Conservation (phyloP, 441 rosid genomes). For the Gossypium trilobum region DNA sequence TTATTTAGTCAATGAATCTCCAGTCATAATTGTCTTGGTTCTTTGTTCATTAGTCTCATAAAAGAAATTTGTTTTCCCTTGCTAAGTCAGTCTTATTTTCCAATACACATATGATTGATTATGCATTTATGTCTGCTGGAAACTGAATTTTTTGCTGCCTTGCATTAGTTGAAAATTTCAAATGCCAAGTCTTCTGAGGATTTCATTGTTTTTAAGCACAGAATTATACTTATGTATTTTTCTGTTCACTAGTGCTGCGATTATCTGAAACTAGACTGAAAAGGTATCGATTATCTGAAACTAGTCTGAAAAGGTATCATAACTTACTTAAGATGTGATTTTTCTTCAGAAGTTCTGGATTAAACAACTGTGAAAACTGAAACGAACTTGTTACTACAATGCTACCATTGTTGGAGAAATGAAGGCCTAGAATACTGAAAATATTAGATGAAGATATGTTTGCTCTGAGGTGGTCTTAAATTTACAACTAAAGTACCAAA, state of each 20-base stretch:
- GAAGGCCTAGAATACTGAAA: not conserved
- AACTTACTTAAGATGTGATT: not conserved
- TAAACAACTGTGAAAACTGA: not conserved
- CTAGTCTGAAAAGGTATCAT: not conserved
- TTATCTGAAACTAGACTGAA: not conserved
- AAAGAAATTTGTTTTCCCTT: not conserved
- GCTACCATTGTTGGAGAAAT: not conserved
- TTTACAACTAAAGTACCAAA: not conserved
- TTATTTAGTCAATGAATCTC: not conserved
- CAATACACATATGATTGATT: not conserved
- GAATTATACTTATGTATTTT: not conserved
- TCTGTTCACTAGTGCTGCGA: not conserved
- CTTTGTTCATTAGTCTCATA: not conserved
- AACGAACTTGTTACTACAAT: not conserved
- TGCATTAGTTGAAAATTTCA: not conserved
- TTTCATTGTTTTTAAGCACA: slow-evolving; percentile 3
- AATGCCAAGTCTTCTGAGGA: not conserved
- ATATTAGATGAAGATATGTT: not conserved
- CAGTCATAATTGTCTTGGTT: not conserved
- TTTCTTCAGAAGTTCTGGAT: slow-evolving; percentile 4
- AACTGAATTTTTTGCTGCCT: not conserved
- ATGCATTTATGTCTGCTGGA: not conserved
- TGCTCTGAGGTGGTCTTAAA: not conserved
- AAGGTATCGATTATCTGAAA: not conserved
- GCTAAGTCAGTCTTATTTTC: not conserved